Evolutionary conservation across 345 rosid genomes (phyloP), one percentile per base, ranked within the genome.

Genomic region (Nephelium lappaceum): DNA sequence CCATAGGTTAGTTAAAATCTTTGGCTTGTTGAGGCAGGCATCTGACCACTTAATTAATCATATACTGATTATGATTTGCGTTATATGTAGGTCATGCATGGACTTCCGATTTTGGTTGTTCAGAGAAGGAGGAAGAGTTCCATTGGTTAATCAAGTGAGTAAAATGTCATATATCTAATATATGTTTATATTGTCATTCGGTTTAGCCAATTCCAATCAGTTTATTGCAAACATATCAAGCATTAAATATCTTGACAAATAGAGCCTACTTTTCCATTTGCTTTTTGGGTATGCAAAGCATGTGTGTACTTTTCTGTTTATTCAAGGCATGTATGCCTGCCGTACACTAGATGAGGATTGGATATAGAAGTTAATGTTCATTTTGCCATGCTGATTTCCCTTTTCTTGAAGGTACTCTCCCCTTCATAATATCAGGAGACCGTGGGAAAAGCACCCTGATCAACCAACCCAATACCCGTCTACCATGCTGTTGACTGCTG

Each of bases 401-500:
- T 7, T 21, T 25, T 23, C 64, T 76, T 23, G 11, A 25, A 95
- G 99, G 94, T 96, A 94, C 85, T 96, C 98, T 6, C 98, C 98
- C 5, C 84, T 96, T 68, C 99, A 96, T 77, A 96, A 96, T 79
- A 97, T 96, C 74, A 87, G 85, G 87, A 90, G 99, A 81, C 99
- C 97, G 67, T 94, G 99, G 98, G 97, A 92, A 77, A 86, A 83
- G 64, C 83, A 79, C 69, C 79, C 77, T 3, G 87, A 81, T 77
- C 58, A 36, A 73, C 72, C 81, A 45, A 78, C 80, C 43, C 98
- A 93, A 79, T 95, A 94, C 75, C 98, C 99, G 31, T 49, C 99
- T 23, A 95, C 98, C 51, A 90, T 95, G 97, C 84, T 95, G 42
- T 86, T 95, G 85, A 95, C 97, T 5, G 99, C 99, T 45, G 99